A percentile compares a stretch with the other conserved stretches of the same genome.
Evolutionary conservation across 73 alveolate species (phyloP).

Genomic region (Tetrahymena malaccensis): DNA sequence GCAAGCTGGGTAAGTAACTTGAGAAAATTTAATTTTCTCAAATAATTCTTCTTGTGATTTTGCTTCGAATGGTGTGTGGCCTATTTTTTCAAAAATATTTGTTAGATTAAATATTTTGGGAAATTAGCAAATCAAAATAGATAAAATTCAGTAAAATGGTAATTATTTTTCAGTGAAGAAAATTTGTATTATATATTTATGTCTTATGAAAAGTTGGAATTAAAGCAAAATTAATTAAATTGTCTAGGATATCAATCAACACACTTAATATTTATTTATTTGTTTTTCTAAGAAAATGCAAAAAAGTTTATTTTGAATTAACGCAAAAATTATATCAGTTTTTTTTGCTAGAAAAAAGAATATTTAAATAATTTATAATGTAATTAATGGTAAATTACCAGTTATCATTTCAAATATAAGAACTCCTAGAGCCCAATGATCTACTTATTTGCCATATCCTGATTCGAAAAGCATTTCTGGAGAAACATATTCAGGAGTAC

Average conservation of each 20-base stretch:
- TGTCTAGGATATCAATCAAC: neutral
- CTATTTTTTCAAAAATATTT: neutral
- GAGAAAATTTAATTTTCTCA: constrained; percentile 60
- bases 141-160: neutral
- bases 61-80: constrained; percentile 83
- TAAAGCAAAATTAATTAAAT: too few species aligned
- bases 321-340: neutral
- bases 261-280: too few species aligned
- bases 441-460: constrained; percentile 62
- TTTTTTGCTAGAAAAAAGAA: neutral
- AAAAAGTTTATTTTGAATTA: too few species aligned
- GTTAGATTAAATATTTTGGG: neutral
- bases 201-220: too few species aligned
- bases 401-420: constrained; percentile 60
- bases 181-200: too few species aligned
- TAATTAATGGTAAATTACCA: constrained; percentile 13
- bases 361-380: neutral
- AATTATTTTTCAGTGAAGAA: neutral
- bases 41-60: constrained; percentile 79
- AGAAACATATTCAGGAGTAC: constrained; percentile 92
- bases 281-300: too few species aligned
- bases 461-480: constrained; percentile 77
- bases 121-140: neutral
- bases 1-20: constrained; percentile 32
- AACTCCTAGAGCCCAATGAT: constrained; percentile 70